Conservation (phyloP, 108 stramenopile species). For the Parietichytrium sp. region DNA sequence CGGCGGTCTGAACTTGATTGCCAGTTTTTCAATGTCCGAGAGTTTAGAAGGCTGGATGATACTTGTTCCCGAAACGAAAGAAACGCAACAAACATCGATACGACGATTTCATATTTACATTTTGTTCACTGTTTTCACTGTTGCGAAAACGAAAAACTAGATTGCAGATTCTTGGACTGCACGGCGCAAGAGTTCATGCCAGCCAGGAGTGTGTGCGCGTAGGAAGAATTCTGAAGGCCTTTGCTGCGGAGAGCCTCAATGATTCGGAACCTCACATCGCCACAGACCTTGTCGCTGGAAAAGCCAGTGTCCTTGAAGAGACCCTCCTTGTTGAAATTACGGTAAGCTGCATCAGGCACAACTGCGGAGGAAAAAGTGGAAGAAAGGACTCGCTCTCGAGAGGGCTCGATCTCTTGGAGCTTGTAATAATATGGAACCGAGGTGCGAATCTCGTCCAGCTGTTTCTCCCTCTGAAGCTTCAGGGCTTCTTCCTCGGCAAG, state of each 20-base stretch:
- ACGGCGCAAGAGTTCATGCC: background rate
- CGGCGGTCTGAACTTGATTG: too few relatives aligned
- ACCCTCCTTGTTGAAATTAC: background rate
- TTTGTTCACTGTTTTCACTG: too few relatives aligned
- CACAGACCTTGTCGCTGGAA: background rate
- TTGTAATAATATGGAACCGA: background rate
- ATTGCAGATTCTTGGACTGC: background rate
- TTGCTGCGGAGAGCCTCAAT: constrained; percentile 1
- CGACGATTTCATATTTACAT: too few relatives aligned
- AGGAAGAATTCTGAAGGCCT: background rate
- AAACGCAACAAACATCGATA: too few relatives aligned
- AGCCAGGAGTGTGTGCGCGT: background rate
- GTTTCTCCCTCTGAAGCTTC: background rate
- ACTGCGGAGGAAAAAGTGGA: constrained; percentile 5
- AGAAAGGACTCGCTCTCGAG: background rate
- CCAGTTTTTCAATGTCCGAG: too few relatives aligned
- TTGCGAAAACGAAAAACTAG: too few relatives aligned
- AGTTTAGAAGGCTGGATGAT: too few relatives aligned
- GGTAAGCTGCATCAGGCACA: constrained; percentile 13
- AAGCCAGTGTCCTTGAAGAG: constrained; percentile 6
- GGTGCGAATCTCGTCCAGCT: background rate
- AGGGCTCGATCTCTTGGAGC: background rate
- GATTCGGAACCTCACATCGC: background rate
- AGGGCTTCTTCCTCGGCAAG: background rate
- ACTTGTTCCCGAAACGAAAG: too few relatives aligned